These are phyloP conservation scores for Incumbomyces delicatus DNA, from an alignment of 2,329 filamentous ascomycete species.

Conservation along the genomic window DNA sequence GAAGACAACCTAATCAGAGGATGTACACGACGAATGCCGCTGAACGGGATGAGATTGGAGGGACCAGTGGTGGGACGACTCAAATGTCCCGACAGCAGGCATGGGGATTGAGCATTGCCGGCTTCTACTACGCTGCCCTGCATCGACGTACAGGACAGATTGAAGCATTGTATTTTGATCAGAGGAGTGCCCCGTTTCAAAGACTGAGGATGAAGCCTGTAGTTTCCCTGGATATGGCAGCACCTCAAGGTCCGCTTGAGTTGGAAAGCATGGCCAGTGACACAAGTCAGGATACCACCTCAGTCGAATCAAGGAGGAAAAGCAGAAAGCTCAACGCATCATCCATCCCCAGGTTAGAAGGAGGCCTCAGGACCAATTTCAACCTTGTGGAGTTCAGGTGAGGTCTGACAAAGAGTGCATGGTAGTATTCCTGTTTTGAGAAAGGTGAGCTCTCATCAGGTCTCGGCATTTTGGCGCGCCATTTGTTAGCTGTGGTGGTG, in stretches of 20 bases:
- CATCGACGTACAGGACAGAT: conserved; percentile 36
- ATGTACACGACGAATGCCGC: conserved; percentile 5
- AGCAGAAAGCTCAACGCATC: too few relatives aligned
- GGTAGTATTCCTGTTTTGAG: too few relatives aligned
- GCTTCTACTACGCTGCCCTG: conserved; percentile 42
- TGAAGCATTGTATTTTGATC: conserved; percentile 41
- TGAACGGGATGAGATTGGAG: conserved; percentile 3
- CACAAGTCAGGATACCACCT: too few relatives aligned
- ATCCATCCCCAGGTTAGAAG: neutral
- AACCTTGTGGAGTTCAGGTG: conserved; percentile 4
- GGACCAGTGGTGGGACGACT: neutral
- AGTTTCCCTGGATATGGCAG: neutral
- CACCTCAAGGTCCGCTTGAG: too few relatives aligned
- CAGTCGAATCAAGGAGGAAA: too few relatives aligned
- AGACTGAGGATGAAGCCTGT: conserved; percentile 34
- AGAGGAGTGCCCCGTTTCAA: conserved; percentile 41
- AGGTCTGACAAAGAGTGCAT: neutral
- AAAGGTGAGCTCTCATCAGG: too few relatives aligned
- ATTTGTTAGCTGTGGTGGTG: too few relatives aligned
- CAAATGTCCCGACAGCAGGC: conserved; percentile 10
- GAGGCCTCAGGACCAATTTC: conserved; percentile 6
- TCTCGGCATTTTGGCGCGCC: too few relatives aligned
- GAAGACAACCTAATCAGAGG: neutral
- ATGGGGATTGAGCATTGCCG: conserved; percentile 39
- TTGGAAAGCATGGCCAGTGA: too few relatives aligned